Evolutionary conservation across 805 yeast genomes (phyloP).

Genomic region (Myxozyma geophila): DNA sequence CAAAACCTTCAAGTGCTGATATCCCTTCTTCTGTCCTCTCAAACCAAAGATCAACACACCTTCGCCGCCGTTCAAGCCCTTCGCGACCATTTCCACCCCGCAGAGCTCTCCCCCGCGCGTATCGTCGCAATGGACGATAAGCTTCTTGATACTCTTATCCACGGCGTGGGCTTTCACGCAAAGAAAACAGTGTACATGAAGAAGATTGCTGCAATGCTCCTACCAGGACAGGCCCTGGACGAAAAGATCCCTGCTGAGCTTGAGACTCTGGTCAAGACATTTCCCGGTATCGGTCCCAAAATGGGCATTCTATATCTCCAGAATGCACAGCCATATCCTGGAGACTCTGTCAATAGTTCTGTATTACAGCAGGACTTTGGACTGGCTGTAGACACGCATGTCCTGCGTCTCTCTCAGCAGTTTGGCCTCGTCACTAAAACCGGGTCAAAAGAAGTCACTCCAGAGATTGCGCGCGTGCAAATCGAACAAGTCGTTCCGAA

Average conservation of each 20-base stretch:
- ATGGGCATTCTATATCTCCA: slow-evolving; percentile 87
- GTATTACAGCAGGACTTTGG: slow-evolving; percentile 51
- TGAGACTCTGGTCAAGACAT: slow-evolving; percentile 58
- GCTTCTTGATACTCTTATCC: slow-evolving; percentile 60
- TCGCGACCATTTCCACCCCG: slow-evolving; percentile 51
- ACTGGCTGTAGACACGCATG: slow-evolving; percentile 94
- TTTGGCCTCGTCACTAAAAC: slow-evolving; percentile 25
- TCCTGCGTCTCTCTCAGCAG: slow-evolving; percentile 57
- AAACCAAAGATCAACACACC: slow-evolving; percentile 88
- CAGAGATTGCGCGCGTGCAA: slow-evolving; percentile 73
- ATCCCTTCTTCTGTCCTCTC: slow-evolving; percentile 85
- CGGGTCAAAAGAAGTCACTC: slow-evolving; percentile 52
- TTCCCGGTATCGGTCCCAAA: slow-evolving; percentile 96
- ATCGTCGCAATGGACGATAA: slow-evolving; percentile 43
- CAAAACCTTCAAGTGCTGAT: slow-evolving; percentile 75
- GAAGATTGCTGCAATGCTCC: slow-evolving; percentile 59
- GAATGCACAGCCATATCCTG: slow-evolving; percentile 52
- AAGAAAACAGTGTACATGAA: slow-evolving; percentile 76
- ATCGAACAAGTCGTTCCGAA: slow-evolving; percentile 76
- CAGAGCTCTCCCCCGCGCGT: slow-evolving; percentile 50
- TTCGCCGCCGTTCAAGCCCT: slow-evolving; percentile 69
- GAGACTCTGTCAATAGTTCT: neutral
- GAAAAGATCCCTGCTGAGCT: slow-evolving; percentile 77
- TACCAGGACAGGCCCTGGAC: slow-evolving; percentile 42
- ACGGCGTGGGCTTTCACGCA: slow-evolving; percentile 83